Evolutionary conservation across 805 yeast genomes (phyloP).

Genomic region (Candida ovalis): DNA sequence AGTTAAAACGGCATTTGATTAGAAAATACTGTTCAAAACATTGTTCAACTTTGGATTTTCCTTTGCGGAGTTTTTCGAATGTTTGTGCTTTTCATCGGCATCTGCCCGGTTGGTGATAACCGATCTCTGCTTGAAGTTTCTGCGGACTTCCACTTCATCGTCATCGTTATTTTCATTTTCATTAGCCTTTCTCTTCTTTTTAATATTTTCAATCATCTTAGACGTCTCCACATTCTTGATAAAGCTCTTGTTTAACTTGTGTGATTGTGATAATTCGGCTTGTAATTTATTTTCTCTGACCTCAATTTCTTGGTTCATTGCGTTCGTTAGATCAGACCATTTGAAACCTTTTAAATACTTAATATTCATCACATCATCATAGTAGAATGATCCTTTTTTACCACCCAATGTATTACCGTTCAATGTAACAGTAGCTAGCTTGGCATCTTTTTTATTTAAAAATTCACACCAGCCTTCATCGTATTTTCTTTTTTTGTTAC

Average conservation of each 20-base stretch:
- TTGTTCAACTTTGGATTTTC: constrained; percentile 33
- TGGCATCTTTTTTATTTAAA: constrained; percentile 77
- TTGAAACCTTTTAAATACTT: constrained; percentile 89
- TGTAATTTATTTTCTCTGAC: constrained; percentile 82
- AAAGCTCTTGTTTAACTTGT: constrained; percentile 78
- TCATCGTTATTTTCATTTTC: constrained; percentile 23
- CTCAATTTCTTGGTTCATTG: constrained; percentile 86
- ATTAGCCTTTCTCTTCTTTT: constrained; percentile 40
- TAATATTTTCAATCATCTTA: constrained; percentile 71
- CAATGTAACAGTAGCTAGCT: constrained; percentile 77
- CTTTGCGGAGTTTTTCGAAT: constrained; percentile 29
- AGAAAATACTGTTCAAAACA: constrained; percentile 56
- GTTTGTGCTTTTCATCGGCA: constrained; percentile 47
- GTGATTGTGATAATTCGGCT: constrained; percentile 86
- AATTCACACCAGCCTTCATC: constrained; percentile 99
- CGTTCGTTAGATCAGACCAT: constrained; percentile 93
- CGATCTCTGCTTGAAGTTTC: constrained; percentile 68
- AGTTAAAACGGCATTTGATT: constrained; percentile 1
- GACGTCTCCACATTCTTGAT: constrained; percentile 81
- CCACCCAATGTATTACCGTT: constrained; percentile 93
- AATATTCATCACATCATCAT: constrained; percentile 90
- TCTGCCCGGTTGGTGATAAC: constrained; percentile 65
- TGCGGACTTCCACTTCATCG: constrained; percentile 37
- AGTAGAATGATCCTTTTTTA: constrained; percentile 82
- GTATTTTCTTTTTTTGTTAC: constrained; percentile 82